Conservation (phyloP, 2,329 filamentous ascomycete species). For the Colletotrichum liriopes region DNA sequence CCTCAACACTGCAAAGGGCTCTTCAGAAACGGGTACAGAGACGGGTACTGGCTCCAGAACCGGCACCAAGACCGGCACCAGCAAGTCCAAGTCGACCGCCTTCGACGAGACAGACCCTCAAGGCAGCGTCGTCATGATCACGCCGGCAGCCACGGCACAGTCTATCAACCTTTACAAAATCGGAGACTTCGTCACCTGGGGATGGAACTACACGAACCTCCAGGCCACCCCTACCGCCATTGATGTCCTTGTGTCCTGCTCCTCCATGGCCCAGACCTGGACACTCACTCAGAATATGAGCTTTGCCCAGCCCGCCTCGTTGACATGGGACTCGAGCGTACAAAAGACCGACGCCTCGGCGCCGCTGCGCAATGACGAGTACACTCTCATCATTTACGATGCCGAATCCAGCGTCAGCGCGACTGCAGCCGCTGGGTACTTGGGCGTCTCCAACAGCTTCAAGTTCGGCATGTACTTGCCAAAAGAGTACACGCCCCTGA, state of each 20-base stretch:
- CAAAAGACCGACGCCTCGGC: conserved; percentile 61
- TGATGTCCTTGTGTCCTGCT: conserved; percentile 73
- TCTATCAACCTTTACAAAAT: conserved; percentile 72
- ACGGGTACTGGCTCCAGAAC: conserved; percentile 48
- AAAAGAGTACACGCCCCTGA: conserved; percentile 66
- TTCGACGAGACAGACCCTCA: conserved; percentile 64
- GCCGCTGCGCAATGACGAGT: conserved; percentile 69
- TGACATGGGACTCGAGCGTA: conserved; percentile 70
- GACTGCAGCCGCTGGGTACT: conserved; percentile 69
- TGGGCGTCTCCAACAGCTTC: conserved; percentile 65
- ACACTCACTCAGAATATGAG: conserved; percentile 77
- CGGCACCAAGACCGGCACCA: conserved; percentile 47
- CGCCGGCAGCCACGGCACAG: conserved; percentile 61
- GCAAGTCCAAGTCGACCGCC: conserved; percentile 53
- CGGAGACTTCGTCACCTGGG: conserved; percentile 72
- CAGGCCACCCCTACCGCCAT: conserved; percentile 72
- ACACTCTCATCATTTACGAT: conserved; percentile 75
- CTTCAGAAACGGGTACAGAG: conserved; percentile 42
- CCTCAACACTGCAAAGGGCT: conserved; percentile 57
- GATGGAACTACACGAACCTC: conserved; percentile 77
- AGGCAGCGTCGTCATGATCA: conserved; percentile 61
- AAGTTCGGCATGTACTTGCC: conserved; percentile 72
- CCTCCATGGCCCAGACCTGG: conserved; percentile 66
- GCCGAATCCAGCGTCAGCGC: conserved; percentile 66
- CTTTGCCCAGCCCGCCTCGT: conserved; percentile 65